Evolutionary conservation across 2,329 filamentous ascomycete species (phyloP).

Genomic region (Fusarium nurragi): DNA sequence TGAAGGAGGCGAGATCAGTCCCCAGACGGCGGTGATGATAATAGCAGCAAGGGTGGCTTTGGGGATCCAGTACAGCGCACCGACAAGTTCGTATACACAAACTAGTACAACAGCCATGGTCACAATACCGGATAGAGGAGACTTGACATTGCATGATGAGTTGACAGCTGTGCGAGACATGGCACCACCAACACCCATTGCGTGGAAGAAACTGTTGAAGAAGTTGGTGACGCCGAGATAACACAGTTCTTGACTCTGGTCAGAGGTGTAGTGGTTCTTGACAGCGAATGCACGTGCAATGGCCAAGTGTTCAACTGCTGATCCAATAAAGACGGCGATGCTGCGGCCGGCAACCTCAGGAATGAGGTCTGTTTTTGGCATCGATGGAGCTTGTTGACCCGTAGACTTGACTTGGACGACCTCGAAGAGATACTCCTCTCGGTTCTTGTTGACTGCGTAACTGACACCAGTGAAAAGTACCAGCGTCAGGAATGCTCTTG

Average conservation of each 20-base stretch:
- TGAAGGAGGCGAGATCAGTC: conserved; percentile 66
- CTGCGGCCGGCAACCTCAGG: conserved; percentile 62
- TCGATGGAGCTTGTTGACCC: conserved; percentile 61
- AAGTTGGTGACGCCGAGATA: conserved; percentile 71
- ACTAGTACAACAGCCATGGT: conserved; percentile 70
- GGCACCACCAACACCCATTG: conserved; percentile 71
- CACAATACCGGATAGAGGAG: conserved; percentile 68
- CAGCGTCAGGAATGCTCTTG: conserved; percentile 68
- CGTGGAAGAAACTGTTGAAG: conserved; percentile 71
- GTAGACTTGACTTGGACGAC: conserved; percentile 66
- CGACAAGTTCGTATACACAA: conserved; percentile 68
- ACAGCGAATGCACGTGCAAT: conserved; percentile 71
- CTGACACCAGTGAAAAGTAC: conserved; percentile 71
- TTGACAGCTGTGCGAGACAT: conserved; percentile 76
- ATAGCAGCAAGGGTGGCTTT: conserved; percentile 72
- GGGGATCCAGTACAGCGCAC: conserved; percentile 73
- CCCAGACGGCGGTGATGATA: conserved; percentile 72
- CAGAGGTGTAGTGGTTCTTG: conserved; percentile 69
- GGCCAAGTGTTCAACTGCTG: conserved; percentile 70
- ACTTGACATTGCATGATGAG: conserved; percentile 69
- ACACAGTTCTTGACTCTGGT: conserved; percentile 72
- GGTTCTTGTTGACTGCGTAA: conserved; percentile 67
- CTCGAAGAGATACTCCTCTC: conserved; percentile 59
- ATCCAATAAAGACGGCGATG: conserved; percentile 70
- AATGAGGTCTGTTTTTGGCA: conserved; percentile 60